These are phyloP conservation scores for Rhodamnia rubescens DNA, from an alignment of 345 rosid species.

Conservation along the genomic window DNA sequence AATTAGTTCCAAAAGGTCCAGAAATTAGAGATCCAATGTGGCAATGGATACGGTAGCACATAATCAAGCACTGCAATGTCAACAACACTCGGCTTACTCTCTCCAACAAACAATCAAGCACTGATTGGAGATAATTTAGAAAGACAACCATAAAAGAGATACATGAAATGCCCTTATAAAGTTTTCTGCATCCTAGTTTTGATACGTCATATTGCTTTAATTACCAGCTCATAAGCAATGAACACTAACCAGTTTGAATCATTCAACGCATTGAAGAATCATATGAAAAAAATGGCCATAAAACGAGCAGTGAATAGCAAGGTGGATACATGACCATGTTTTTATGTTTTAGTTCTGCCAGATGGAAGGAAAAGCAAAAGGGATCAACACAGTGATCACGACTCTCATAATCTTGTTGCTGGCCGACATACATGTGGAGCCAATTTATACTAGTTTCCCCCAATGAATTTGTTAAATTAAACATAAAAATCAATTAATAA, in stretches of 20 bases:
- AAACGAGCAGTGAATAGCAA: neutral
- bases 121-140: neutral
- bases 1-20: neutral
- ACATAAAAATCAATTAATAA: neutral
- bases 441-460: neutral
- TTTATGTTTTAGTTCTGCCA: neutral
- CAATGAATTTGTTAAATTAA: neutral
- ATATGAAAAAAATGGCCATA: neutral
- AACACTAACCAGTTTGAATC: neutral
- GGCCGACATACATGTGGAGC: neutral
- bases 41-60: neutral
- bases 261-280: neutral
- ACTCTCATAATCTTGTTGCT: neutral
- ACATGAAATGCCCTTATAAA: neutral
- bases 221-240: neutral
- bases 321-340: neutral
- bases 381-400: neutral
- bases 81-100: neutral
- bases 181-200: neutral
- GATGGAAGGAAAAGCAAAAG: neutral
- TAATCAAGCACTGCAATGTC: neutral
- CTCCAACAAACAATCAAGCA: neutral
- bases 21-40: neutral
- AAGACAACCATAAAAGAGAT: neutral
- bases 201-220: neutral